Evolutionary conservation across 257 asterid genomes (phyloP).

Genomic region (Petunia secreta): DNA sequence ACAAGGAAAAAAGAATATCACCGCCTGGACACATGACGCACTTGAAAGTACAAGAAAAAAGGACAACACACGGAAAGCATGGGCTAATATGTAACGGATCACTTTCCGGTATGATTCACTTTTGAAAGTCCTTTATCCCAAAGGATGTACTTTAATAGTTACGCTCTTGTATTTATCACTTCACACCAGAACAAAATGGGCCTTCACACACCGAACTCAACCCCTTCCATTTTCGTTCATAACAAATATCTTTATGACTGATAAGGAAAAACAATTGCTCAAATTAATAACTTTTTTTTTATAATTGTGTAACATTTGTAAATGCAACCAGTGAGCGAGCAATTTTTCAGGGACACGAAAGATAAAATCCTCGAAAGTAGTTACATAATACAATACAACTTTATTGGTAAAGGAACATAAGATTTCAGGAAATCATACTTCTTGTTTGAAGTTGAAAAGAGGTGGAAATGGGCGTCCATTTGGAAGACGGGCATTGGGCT

Average conservation of each 20-base stretch:
- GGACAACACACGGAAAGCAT: background rate
- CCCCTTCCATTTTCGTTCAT: background rate
- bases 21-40: background rate
- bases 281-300: background rate
- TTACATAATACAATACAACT: background rate
- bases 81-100: constrained; percentile 19
- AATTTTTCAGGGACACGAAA: background rate
- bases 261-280: background rate
- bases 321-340: background rate
- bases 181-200: background rate
- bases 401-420: background rate
- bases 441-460: constrained; percentile 80
- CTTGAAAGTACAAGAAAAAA: background rate
- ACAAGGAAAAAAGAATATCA: background rate
- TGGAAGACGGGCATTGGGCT: constrained; percentile 76
- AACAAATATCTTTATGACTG: background rate
- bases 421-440: constrained; percentile 47
- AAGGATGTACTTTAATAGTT: background rate
- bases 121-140: background rate
- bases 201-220: background rate
- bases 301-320: background rate
- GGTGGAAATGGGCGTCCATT: constrained; percentile 83
- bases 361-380: constrained; percentile 11
- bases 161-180: background rate
- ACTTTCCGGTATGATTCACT: background rate